Evolutionary conservation across 805 yeast species (phyloP).

Genomic region (Metschnikowia lochheadii): DNA sequence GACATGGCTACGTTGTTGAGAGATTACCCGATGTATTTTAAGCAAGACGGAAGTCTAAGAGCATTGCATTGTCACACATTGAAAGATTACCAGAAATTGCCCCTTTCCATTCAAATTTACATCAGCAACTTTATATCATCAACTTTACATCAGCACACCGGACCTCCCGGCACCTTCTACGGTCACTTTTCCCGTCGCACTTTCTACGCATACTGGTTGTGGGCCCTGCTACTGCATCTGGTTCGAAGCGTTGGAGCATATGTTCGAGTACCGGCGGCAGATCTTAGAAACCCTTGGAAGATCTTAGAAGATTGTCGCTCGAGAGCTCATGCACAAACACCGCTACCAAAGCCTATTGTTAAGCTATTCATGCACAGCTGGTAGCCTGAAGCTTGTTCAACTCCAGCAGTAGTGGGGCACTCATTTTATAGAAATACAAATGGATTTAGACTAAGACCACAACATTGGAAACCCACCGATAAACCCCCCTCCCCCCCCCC

Average conservation of each 20-base stretch:
- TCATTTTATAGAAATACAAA: no score
- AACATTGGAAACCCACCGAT: no score
- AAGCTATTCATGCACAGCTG: neutral
- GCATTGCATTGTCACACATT: no score
- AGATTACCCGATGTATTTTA: conserved; percentile 91
- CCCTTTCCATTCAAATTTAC: no score
- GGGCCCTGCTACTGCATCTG: neutral
- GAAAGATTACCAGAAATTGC: no score
- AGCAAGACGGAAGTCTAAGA: neutral
- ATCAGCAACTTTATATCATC: no score
- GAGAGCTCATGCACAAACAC: neutral
- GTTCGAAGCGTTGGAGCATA: neutral
- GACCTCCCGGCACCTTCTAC: neutral
- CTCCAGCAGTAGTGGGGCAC: no score
- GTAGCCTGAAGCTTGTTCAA: no score
- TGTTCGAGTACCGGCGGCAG: neutral
- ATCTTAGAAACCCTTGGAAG: neutral
- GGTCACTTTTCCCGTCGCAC: no score
- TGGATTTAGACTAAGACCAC: no score
- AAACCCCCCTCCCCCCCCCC: no score
- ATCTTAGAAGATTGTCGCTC: neutral
- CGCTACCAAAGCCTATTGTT: neutral
- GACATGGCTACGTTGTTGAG: conserved; percentile 87
- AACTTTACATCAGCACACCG: neutral
- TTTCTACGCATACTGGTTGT: neutral